Evolutionary conservation across 192 early-diverging fungal genomes (phyloP).

Genomic region (Rhizoclosmatium sp.): DNA sequence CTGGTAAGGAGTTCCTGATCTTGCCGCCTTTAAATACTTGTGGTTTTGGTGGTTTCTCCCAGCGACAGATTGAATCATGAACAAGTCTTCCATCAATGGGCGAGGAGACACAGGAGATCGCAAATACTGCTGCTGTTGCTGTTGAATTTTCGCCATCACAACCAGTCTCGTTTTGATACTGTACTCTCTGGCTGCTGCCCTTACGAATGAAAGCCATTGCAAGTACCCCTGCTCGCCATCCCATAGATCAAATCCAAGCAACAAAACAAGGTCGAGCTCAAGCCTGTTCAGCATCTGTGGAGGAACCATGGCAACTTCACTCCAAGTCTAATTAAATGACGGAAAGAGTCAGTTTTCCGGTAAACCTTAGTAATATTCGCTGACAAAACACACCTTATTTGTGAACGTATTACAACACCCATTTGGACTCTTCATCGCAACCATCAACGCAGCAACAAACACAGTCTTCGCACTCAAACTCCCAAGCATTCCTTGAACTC

Average conservation of each 20-base stretch:
- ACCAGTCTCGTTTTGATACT: background rate
- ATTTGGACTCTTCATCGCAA: conserved; percentile 40
- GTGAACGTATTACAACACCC: conserved; percentile 37
- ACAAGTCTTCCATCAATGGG: too few relatives aligned
- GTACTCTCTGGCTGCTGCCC: conserved; percentile 13
- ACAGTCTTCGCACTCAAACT: conserved; percentile 1
- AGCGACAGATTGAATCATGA: too few relatives aligned
- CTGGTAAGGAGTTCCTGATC: background rate
- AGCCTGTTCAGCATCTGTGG: conserved; percentile 8
- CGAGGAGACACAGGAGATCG: background rate
- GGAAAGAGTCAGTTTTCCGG: background rate
- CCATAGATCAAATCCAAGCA: conserved; percentile 32
- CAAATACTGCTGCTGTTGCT: conserved; percentile 6
- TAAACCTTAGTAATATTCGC: background rate
- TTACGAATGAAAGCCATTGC: background rate
- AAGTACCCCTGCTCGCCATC: background rate
- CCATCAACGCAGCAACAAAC: conserved; percentile 27
- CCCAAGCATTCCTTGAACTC: background rate
- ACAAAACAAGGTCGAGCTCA: conserved; percentile 16
- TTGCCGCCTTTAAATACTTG: background rate
- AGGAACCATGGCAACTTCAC: conserved; percentile 18
- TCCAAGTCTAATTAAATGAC: conserved; percentile 28
- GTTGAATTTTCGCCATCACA: background rate
- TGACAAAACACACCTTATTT: conserved; percentile 19
- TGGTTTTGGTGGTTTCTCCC: background rate